Base-by-base conservation (phyloP, 805 yeast genomes). In the Teunomyces tritomae region DNA sequence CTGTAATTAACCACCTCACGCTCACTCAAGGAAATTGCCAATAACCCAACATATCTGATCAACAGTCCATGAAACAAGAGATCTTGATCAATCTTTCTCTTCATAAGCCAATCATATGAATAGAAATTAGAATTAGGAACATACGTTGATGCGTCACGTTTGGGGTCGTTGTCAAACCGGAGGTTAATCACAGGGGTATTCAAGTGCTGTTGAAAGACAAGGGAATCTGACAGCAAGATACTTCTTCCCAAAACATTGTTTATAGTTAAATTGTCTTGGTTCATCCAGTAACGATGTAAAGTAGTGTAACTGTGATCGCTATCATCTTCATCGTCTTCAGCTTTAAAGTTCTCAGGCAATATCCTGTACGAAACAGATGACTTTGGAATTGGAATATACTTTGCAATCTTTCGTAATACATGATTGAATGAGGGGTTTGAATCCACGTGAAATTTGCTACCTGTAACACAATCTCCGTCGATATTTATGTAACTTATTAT, bases 391-490 rank as follows among this genome's bases (percentile, higher is more conserved):
- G 74, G 68, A 5, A 71, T 62, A 26, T 51, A 51, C 37, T 59
- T 61, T 8, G 74, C 62, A 0, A 65, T 63, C 11, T 55, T 53
- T 20, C 49, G 49, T 35, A 71, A 46, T 3, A 72, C 32, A 26
- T 67, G 65, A 50, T 67, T 64, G 46, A 72, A 63, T n/a, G 68
- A 48, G 0, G 76, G 73, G 48, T 61, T 67, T 5, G 70, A 49
- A 39, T 65, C 71, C 7, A 71, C 70, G 7, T 53, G 45, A 37
- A 73, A 66, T 34, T 63, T 61, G 39, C 67, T 60, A 0, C 78
- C 78, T 6, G 65, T 64, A 3, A 73, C 63, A 13, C 67, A 65
- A 54, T 69, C 74, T 4, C 62, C 62, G 45, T 73, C 77, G 32
- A 73, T 61, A 48, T 73, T 67, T 35, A 73, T 68, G 52, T 68